Conservation (phyloP, 2,329 filamentous ascomycete species). For the Monosporascus sp. region DNA sequence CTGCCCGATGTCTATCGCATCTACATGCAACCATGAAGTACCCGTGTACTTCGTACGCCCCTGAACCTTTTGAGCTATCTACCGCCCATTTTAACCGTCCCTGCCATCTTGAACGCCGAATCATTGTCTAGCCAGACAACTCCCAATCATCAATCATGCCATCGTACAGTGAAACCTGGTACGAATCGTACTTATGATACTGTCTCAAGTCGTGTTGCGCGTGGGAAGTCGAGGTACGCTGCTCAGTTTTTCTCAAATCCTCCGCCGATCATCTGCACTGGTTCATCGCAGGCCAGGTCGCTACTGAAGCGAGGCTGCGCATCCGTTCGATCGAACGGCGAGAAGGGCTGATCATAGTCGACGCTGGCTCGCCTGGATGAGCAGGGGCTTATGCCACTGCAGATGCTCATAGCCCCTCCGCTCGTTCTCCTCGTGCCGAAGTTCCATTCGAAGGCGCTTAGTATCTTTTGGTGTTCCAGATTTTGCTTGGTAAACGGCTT, state of each 20-base stretch:
- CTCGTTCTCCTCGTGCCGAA: conserved; percentile 17
- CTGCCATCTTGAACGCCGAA: neutral
- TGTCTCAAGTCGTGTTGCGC: neutral
- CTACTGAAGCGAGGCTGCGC: conserved; percentile 11
- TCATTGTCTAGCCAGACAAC: neutral
- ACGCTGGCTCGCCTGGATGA: conserved; percentile 22
- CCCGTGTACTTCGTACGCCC: neutral
- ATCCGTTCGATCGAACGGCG: conserved; percentile 8
- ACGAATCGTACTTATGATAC: neutral
- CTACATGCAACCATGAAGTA: neutral
- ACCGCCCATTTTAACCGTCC: neutral
- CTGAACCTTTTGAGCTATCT: neutral
- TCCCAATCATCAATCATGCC: neutral
- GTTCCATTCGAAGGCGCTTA: conserved; percentile 26
- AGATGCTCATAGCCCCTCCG: conserved; percentile 15
- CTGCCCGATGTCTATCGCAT: neutral
- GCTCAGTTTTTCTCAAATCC: conserved; percentile 7
- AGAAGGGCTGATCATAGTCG: conserved; percentile 12
- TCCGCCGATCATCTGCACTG: conserved; percentile 10
- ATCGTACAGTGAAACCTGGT: neutral
- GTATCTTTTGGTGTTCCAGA: conserved; percentile 28
- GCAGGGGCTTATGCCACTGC: conserved; percentile 25
- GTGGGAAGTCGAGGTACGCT: neutral
- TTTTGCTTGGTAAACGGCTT: conserved; percentile 28
- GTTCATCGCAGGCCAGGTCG: conserved; percentile 8